A percentile compares a stretch with the other conserved stretches of the same genome.
These are phyloP conservation scores for Dissophora ornata DNA, from an alignment of 192 early-diverging fungal species.

Conservation along the genomic window DNA sequence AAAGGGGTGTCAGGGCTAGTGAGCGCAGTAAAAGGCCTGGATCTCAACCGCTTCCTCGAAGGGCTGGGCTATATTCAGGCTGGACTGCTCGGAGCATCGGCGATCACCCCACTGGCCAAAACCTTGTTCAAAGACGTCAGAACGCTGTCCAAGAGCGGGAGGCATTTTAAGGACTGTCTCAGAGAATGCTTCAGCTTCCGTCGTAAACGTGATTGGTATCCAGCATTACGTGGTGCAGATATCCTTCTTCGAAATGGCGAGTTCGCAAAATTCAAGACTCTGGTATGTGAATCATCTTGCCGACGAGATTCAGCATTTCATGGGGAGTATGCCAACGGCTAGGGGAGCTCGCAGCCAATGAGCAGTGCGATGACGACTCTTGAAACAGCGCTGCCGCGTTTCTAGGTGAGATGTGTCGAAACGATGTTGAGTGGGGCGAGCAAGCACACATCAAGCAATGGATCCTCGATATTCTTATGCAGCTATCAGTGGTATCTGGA, in stretches of 20 bases:
- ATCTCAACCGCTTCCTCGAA: not conserved
- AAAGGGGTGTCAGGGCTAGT: constrained; percentile 3
- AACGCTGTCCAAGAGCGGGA: not conserved
- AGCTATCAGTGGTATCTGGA: not conserved
- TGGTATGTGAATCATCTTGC: not conserved
- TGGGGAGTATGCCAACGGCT: constrained; percentile 4
- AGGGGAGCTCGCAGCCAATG: not conserved
- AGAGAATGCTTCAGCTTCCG: not conserved
- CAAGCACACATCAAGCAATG: not conserved
- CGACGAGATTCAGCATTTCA: not conserved
- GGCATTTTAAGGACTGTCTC: not conserved
- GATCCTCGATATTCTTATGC: constrained; percentile 11
- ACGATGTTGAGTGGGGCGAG: constrained; percentile 4
- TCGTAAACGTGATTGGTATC: constrained; percentile 5
- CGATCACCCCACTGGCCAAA: not conserved
- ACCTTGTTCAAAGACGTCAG: not conserved
- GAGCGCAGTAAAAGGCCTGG: constrained; percentile 5
- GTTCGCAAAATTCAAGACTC: not conserved
- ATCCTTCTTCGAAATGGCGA: not conserved
- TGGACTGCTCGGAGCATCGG: not conserved
- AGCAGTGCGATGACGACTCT: not conserved
- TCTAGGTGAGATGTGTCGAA: constrained; percentile 1
- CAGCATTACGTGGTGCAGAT: constrained; percentile 1
- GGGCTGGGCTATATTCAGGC: constrained; percentile 6
- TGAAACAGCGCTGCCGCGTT: not conserved